A percentile compares a stretch with the other conserved stretches of the same genome.
phyloP scores from a whole-genome alignment of 495 filamentous ascomycete species.

The Rhizodiscina lignyota region DNA sequence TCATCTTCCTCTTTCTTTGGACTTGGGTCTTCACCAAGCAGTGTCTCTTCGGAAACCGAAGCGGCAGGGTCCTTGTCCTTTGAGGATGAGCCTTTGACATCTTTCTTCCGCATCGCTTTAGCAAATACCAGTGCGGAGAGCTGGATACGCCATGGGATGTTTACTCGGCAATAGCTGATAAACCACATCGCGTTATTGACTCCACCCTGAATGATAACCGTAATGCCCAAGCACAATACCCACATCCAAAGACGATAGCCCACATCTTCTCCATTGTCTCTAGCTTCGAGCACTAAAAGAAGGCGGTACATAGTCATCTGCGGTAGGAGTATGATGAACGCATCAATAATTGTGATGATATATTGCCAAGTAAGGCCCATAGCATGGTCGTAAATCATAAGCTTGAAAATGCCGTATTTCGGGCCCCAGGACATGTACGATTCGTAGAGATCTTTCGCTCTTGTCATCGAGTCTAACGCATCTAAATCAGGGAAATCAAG shows the following conservation, averaged over 20 bases:
- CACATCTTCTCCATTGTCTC: neutral
- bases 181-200: conserved; percentile 2
- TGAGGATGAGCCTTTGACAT: neutral
- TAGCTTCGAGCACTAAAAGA: conserved; percentile 2
- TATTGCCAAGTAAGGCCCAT: neutral
- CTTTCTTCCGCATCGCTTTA: conserved; percentile 1
- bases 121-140: conserved; percentile 3
- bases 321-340: neutral
- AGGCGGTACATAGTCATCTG: conserved; percentile 3
- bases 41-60: neutral
- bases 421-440: too few relatives aligned
- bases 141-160: conserved; percentile 1
- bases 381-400: neutral
- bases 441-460: conserved; percentile 1
- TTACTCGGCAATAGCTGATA: neutral
- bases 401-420: neutral
- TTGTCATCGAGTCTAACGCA: neutral
- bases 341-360: neutral
- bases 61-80: conserved; percentile 7
- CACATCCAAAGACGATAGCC: neutral
- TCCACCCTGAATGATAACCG: neutral
- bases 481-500: neutral
- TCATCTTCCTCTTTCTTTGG: conserved; percentile 7
- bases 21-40: neutral
- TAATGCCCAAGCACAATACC: neutral